A percentile compares a stretch with the other conserved stretches of the same genome.
Evolutionary conservation across 495 filamentous ascomycete species (phyloP).

Genomic region (Lindgomyces ingoldianus): DNA sequence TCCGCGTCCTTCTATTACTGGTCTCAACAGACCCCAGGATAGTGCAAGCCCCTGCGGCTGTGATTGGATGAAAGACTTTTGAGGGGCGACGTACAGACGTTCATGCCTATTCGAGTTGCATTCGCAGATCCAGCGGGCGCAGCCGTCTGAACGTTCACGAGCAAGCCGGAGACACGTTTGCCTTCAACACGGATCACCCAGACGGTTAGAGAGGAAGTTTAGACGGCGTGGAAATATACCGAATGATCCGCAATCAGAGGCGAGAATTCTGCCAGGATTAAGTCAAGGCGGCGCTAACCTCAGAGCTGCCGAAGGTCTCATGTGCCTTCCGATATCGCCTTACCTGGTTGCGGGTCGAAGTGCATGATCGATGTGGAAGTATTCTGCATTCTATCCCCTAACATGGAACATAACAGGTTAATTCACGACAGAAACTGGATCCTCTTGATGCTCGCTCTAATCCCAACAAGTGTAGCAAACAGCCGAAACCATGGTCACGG

Average conservation of each 20-base stretch:
- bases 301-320: not conserved
- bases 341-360: not conserved
- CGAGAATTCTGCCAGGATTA: not conserved
- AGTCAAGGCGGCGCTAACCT: not conserved
- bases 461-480: too few species aligned
- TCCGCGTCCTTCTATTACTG: constrained; percentile 8
- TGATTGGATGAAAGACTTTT: constrained; percentile 1
- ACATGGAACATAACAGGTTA: too few species aligned
- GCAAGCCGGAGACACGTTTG: not conserved
- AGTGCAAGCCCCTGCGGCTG: constrained; percentile 5
- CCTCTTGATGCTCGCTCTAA: too few species aligned
- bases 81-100: not conserved
- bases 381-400: too few species aligned
- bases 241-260: not conserved
- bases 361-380: too few species aligned
- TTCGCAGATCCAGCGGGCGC: constrained; percentile 8
- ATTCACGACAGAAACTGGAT: too few species aligned
- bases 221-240: not conserved
- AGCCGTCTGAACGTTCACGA: not conserved
- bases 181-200: not conserved
- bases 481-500: too few species aligned
- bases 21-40: not conserved
- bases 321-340: not conserved
- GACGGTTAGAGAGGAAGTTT: not conserved
- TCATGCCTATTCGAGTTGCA: constrained; percentile 3